Evolutionary conservation across 2,329 filamentous ascomycete genomes (phyloP).

Genomic region (Penicillium sp.): DNA sequence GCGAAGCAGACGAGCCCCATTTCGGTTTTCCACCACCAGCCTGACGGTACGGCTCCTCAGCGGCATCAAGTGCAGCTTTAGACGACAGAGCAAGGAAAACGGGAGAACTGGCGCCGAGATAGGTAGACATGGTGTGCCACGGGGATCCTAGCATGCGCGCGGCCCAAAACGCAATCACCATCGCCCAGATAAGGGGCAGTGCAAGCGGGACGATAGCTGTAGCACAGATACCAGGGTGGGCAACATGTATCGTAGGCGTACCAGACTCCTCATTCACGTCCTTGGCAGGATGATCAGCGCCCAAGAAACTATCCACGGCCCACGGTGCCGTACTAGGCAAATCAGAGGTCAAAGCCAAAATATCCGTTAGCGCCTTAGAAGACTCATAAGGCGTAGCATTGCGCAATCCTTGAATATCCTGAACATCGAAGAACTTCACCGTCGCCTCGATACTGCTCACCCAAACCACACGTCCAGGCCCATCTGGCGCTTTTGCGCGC

Average conservation of each 20-base stretch:
- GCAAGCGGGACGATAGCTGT: slow-evolving; percentile 78
- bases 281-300: slow-evolving; percentile 22
- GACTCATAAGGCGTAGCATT: slow-evolving; percentile 74
- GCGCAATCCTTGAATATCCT: slow-evolving; percentile 75
- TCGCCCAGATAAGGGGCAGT: slow-evolving; percentile 67
- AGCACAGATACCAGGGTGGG: slow-evolving; percentile 83
- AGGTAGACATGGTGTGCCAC: slow-evolving; percentile 80
- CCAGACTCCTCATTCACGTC: slow-evolving; percentile 10
- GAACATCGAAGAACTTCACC: slow-evolving; percentile 56
- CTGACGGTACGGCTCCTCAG: slow-evolving; percentile 52
- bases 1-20: slow-evolving; percentile 77
- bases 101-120: slow-evolving; percentile 73
- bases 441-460: slow-evolving; percentile 77
- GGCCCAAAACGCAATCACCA: slow-evolving; percentile 68
- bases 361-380: slow-evolving; percentile 82
- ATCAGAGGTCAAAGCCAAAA: slow-evolving; percentile 72
- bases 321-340: slow-evolving; percentile 64
- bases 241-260: slow-evolving; percentile 66
- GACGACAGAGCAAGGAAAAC: slow-evolving; percentile 76
- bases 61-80: slow-evolving; percentile 45
- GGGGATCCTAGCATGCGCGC: slow-evolving; percentile 78
- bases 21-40: slow-evolving; percentile 66
- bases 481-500: slow-evolving; percentile 42
- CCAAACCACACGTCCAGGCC: slow-evolving; percentile 76
- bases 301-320: slow-evolving; percentile 54